Evolutionary conservation across 129 eudicot genomes (phyloP), one percentile per base, ranked within the genome.

Genomic region (Flaveria linearis): DNA sequence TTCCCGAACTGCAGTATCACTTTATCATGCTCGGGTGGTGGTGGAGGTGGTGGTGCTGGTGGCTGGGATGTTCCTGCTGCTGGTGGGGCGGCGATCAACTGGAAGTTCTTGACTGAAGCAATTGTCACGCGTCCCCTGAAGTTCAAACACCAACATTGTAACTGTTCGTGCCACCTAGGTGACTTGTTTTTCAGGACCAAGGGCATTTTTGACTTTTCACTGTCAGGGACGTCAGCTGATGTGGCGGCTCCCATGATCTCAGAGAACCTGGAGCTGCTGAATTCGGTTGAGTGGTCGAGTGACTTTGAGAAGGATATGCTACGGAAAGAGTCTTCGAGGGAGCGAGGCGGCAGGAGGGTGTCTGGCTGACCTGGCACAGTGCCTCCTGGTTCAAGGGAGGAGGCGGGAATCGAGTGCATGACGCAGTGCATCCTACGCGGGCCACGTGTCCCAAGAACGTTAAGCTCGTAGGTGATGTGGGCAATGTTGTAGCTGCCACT

Each of bases 91-190:
- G 97, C 97, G 16, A 91, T 87, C 81, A 91, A 57, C 82, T 91
- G 97, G 25, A 91, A 91, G 52, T 88, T 88, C 88, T 91, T 91
- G 20, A 88, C 97, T n/a, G 97, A 91, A 3, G 97, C 97, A 12
- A 91, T 90, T 2, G 97, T 91, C 77, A 91, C 96, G 10, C 97
- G 86, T 18, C 97, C 97, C 25, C 88, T 80, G 15, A 91, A 88
- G 77, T 91, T 91, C 52, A 91, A 69, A 77, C 97, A 91, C 97
- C 97, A 91, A 50, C 97, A 91, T 75, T 91, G 97, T 73, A 91
- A 73, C 85, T 91, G 97, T 56, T 91, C 96, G 46, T 91, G 96
- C 96, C 96, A 91, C 71, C 97, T 80, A 9, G 97, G 97, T 1
- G 97, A 84, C 86, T 91, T 91, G 89, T 91, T 91, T 78, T 91